These are phyloP conservation scores for Geosmithia flava DNA, from an alignment of 2,329 filamentous ascomycete species.

Conservation along the genomic window DNA sequence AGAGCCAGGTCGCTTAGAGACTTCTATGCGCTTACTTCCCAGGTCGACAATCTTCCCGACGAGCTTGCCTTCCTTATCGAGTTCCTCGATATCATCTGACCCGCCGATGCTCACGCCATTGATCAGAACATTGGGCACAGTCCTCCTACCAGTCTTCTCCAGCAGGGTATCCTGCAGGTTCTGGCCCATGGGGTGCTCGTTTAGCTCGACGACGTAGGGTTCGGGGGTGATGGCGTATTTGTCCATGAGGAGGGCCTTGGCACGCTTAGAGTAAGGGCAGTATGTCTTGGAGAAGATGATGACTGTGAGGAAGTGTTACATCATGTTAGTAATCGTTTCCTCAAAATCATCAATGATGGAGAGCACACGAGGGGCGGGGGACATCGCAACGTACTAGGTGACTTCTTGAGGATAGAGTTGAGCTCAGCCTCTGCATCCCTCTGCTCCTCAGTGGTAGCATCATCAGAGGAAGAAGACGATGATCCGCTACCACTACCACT, in stretches of 20 bases:
- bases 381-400: conserved; percentile 52
- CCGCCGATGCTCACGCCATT: conserved; percentile 84
- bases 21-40: conserved; percentile 50
- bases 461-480: conserved; percentile 5
- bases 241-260: conserved; percentile 74
- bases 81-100: conserved; percentile 67
- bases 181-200: conserved; percentile 63
- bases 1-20: neutral
- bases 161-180: conserved; percentile 60
- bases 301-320: conserved; percentile 36
- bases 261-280: conserved; percentile 75
- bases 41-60: conserved; percentile 60
- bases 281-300: conserved; percentile 95
- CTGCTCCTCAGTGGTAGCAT: conserved; percentile 28
- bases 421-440: conserved; percentile 59
- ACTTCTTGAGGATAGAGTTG: conserved; percentile 68
- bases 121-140: conserved; percentile 86
- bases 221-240: conserved; percentile 73
- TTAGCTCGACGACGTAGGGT: conserved; percentile 84
- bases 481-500: conserved; percentile 10
- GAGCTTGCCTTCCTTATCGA: conserved; percentile 57
- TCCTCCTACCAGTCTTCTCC: conserved; percentile 65
- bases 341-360: too few species aligned
- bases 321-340: conserved; percentile 1
- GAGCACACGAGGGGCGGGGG: neutral